Conservation (phyloP, 163 green algal genomes). For the Prototheca wickerhamii region DNA sequence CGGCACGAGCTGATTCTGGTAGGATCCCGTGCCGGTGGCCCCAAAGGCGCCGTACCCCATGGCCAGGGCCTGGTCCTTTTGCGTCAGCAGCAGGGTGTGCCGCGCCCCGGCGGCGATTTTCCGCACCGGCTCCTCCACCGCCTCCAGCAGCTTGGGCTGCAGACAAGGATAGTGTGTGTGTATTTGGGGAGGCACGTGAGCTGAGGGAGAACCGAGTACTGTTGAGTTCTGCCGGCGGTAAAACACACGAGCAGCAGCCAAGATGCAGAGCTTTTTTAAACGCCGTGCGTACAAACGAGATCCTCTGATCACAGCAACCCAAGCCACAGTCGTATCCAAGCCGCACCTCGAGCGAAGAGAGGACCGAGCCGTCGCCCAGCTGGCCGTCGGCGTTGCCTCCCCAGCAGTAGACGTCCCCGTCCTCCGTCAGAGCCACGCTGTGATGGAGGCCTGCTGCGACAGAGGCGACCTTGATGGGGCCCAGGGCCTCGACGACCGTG, state of each 20-base stretch:
- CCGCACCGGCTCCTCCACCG: conserved; percentile 2
- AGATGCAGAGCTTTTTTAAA: too few species aligned
- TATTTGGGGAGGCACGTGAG: background rate
- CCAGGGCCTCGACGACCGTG: conserved; percentile 33
- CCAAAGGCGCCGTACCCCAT: conserved; percentile 26
- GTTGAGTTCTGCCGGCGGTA: too few species aligned
- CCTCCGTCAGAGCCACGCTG: conserved; percentile 50
- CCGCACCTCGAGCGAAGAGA: background rate
- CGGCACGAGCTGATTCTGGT: conserved; percentile 2
- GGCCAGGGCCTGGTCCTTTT: conserved; percentile 11
- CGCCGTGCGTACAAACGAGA: too few species aligned
- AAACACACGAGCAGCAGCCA: too few species aligned
- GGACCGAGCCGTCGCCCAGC: conserved; percentile 24
- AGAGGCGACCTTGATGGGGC: conserved; percentile 25
- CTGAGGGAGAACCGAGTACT: too few species aligned
- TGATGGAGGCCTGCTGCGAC: conserved; percentile 58
- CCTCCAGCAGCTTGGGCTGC: conserved; percentile 25
- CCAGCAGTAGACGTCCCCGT: conserved; percentile 71
- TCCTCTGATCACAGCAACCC: too few species aligned
- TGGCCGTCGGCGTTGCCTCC: conserved; percentile 55
- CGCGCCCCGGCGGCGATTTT: conserved; percentile 20
- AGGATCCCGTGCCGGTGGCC: conserved; percentile 15
- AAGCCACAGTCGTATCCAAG: too few species aligned
- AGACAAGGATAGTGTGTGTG: too few species aligned
- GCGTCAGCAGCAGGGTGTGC: conserved; percentile 21